Evolutionary conservation across 108 stramenopile species (phyloP).

Genomic region (Skeletonema tropicum): DNA sequence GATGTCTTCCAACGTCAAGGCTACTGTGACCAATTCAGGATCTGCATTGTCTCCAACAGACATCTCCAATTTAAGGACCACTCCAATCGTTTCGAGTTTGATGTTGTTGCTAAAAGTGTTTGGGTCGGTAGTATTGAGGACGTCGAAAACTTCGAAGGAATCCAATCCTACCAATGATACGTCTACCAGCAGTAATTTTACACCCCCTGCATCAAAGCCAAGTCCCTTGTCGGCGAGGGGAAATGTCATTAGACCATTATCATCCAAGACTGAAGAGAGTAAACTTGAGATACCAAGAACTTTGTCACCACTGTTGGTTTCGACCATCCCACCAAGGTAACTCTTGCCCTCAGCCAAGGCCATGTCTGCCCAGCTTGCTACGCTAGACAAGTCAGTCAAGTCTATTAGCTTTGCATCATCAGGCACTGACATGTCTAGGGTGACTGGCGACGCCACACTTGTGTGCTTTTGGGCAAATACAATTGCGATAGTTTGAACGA

Average conservation of each 20-base stretch:
- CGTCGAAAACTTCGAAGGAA: slow-evolving; percentile 50
- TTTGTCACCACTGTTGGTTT: slow-evolving; percentile 19
- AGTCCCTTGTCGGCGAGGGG: slow-evolving; percentile 49
- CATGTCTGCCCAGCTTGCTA: slow-evolving; percentile 57
- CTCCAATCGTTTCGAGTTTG: slow-evolving; percentile 46
- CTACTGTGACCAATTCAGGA: slow-evolving; percentile 45
- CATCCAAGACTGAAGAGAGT: slow-evolving; percentile 50
- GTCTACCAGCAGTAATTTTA: slow-evolving; percentile 44
- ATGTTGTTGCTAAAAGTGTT: slow-evolving; percentile 55
- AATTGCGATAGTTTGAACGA: slow-evolving; percentile 43
- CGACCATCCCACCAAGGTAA: slow-evolving; percentile 46
- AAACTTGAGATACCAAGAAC: slow-evolving; percentile 53
- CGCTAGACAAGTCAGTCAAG: slow-evolving; percentile 51
- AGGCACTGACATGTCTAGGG: slow-evolving; percentile 32
- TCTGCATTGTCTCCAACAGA: slow-evolving; percentile 41
- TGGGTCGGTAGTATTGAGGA: slow-evolving; percentile 50
- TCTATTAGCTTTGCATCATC: slow-evolving; percentile 53
- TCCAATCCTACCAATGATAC: slow-evolving; percentile 61
- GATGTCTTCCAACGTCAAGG: slow-evolving; percentile 50
- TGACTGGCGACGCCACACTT: slow-evolving; percentile 8
- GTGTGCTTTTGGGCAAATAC: slow-evolving; percentile 41
- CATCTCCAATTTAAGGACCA: slow-evolving; percentile 49
- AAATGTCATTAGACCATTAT: slow-evolving; percentile 47
- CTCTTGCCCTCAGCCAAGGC: slow-evolving; percentile 40
- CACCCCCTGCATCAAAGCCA: slow-evolving; percentile 44